Conservation (phyloP, 2,329 filamentous ascomycete species). For the Fusarium mexicanum region DNA sequence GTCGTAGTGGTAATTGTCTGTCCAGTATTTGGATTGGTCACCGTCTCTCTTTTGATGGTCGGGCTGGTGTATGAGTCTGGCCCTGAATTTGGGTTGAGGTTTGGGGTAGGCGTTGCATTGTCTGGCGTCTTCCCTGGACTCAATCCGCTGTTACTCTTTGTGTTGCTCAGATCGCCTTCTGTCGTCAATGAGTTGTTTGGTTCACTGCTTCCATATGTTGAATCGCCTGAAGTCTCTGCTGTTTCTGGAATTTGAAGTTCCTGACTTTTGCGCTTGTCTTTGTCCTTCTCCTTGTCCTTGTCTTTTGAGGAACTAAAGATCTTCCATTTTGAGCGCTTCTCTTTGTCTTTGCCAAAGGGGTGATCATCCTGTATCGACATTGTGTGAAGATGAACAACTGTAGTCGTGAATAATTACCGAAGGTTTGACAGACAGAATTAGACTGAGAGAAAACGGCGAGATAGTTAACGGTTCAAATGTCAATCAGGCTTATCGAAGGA, state of each 20-base stretch:
- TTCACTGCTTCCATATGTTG: conserved; percentile 39
- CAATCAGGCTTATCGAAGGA: conserved; percentile 22
- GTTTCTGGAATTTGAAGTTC: conserved; percentile 2
- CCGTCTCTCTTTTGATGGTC: conserved; percentile 15
- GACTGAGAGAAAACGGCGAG: background rate
- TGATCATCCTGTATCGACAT: conserved; percentile 24
- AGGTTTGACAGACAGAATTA: background rate
- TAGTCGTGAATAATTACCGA: background rate
- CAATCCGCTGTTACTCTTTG: conserved; percentile 15
- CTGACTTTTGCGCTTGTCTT: conserved; percentile 25
- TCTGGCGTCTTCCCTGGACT: conserved; percentile 14
- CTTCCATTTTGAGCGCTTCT: conserved; percentile 42
- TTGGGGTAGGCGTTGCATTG: background rate
- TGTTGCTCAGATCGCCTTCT: conserved; percentile 18
- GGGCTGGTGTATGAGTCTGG: conserved; percentile 19
- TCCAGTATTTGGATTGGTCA: conserved; percentile 36
- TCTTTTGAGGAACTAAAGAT: conserved; percentile 40
- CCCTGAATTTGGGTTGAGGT: conserved; percentile 17
- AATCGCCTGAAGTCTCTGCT: conserved; percentile 25
- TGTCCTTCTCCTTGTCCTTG: conserved; percentile 25
- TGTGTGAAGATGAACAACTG: background rate
- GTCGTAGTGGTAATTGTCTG: conserved; percentile 40
- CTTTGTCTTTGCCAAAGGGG: conserved; percentile 24
- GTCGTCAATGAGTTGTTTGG: conserved; percentile 40
- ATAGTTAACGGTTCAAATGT: background rate